A percentile compares a stretch with the other conserved stretches of the same genome.
Evolutionary conservation across 2,329 filamentous ascomycete genomes (phyloP).

Genomic region (Knufia fluminis): DNA sequence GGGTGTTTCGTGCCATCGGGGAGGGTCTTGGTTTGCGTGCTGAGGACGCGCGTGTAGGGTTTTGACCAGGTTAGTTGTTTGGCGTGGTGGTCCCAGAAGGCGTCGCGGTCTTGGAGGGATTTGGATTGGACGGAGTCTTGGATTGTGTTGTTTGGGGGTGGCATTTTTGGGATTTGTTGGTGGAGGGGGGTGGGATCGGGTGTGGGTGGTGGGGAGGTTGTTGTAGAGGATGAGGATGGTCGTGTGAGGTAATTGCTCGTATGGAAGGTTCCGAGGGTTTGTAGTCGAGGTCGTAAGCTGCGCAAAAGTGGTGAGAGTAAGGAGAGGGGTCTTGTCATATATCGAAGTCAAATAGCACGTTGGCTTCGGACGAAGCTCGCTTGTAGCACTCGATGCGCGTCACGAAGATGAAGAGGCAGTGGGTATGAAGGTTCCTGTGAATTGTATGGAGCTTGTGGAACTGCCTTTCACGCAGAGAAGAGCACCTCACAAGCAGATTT

Average conservation of each 20-base stretch:
- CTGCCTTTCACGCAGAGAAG: no score
- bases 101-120: slow-evolving; percentile 60
- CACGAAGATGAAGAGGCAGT: slow-evolving; percentile 17
- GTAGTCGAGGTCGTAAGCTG: background rate
- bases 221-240: background rate
- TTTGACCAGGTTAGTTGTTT: slow-evolving; percentile 72
- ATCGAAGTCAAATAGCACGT: no score
- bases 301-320: no score
- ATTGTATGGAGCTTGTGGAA: no score
- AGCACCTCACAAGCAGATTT: no score
- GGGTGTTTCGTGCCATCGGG: slow-evolving; percentile 54
- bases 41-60: slow-evolving; percentile 55
- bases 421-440: no score
- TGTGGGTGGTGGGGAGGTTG: background rate
- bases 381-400: no score
- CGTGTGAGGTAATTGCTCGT: background rate
- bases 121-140: slow-evolving; percentile 43
- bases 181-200: background rate
- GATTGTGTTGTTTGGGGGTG: slow-evolving; percentile 23
- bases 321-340: no score
- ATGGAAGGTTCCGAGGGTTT: background rate
- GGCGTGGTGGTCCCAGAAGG: slow-evolving; percentile 70
- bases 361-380: no score
- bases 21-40: slow-evolving; percentile 53
- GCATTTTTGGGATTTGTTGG: slow-evolving; percentile 1